Evolutionary conservation across 352 stramenopile genomes (phyloP).

Genomic region (Phytophthora pistaciae): DNA sequence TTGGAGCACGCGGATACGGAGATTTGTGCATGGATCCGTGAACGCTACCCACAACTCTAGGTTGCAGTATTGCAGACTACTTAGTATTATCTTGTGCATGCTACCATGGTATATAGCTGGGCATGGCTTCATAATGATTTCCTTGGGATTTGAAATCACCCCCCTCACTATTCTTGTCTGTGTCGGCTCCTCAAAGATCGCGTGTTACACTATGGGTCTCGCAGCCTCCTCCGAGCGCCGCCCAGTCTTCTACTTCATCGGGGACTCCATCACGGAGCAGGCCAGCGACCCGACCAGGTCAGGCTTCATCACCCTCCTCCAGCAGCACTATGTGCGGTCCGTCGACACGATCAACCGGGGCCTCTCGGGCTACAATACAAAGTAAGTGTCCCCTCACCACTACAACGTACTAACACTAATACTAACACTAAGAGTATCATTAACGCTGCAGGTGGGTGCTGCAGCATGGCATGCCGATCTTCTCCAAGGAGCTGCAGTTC

Average conservation of each 20-base stretch:
- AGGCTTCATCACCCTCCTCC: slow-evolving; percentile 50
- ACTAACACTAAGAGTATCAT: background rate
- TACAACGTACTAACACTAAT: background rate
- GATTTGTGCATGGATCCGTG: too few species aligned
- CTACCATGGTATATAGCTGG: too few species aligned
- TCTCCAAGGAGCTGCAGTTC: slow-evolving; percentile 38
- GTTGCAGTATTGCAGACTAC: too few species aligned
- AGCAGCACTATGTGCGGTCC: slow-evolving; percentile 54
- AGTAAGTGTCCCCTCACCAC: slow-evolving; percentile 11
- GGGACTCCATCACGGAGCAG: slow-evolving; percentile 73
- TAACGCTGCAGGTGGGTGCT: slow-evolving; percentile 37
- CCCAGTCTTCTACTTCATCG: slow-evolving; percentile 51
- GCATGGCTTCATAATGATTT: too few species aligned
- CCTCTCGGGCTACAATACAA: slow-evolving; percentile 56
- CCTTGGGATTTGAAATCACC: too few species aligned
- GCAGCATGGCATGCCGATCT: slow-evolving; percentile 31
- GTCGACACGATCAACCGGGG: slow-evolving; percentile 59
- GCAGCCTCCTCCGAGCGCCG: slow-evolving; percentile 24
- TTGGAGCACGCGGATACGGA: too few species aligned
- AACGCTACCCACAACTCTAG: too few species aligned
- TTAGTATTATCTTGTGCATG: too few species aligned
- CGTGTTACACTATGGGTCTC: slow-evolving; percentile 13
- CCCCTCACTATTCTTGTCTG: too few species aligned
- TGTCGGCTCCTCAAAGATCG: too few species aligned
- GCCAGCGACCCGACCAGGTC: slow-evolving; percentile 35